Evolutionary conservation across 2,329 filamentous ascomycete species (phyloP).

Genomic region (Fusarium nelsonii): DNA sequence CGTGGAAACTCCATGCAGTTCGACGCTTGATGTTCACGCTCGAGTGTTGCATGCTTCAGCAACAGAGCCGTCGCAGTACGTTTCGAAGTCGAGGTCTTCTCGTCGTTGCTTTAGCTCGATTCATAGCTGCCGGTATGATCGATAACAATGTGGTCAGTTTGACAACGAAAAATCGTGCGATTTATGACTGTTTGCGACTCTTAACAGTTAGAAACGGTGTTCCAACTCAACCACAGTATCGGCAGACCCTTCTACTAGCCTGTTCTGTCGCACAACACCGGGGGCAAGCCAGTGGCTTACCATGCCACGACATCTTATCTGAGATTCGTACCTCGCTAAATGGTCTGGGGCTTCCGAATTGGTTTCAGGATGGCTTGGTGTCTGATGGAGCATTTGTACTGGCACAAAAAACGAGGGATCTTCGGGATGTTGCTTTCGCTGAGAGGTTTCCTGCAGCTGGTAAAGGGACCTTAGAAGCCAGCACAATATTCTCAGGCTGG

Average conservation of each 20-base stretch:
- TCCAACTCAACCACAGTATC: conserved; percentile 42
- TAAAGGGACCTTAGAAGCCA: conserved; percentile 20
- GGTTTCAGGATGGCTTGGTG: conserved; percentile 55
- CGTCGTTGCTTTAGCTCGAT: conserved; percentile 46
- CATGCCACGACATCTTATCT: conserved; percentile 54
- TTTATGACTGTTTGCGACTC: conserved; percentile 41
- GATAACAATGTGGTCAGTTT: conserved; percentile 25
- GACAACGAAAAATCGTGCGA: conserved; percentile 33
- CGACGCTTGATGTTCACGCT: conserved; percentile 47
- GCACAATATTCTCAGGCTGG: conserved; percentile 53
- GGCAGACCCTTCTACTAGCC: conserved; percentile 54
- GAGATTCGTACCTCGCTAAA: conserved; percentile 58
- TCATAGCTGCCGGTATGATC: conserved; percentile 45
- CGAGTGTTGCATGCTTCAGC: conserved; percentile 42
- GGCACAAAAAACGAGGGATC: conserved; percentile 64
- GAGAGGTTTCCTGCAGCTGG: conserved; percentile 55
- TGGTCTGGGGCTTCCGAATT: conserved; percentile 50
- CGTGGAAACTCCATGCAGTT: conserved; percentile 30
- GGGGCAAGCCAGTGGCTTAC: conserved; percentile 56
- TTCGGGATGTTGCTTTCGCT: conserved; percentile 66
- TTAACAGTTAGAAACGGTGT: conserved; percentile 30
- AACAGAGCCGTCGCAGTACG: conserved; percentile 23
- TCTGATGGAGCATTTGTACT: conserved; percentile 64
- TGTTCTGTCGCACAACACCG: conserved; percentile 63
- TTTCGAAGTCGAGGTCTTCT: conserved; percentile 39